Evolutionary conservation across 1,284 basidiomycete genomes (phyloP).

Genomic region (Trametes polyzona): DNA sequence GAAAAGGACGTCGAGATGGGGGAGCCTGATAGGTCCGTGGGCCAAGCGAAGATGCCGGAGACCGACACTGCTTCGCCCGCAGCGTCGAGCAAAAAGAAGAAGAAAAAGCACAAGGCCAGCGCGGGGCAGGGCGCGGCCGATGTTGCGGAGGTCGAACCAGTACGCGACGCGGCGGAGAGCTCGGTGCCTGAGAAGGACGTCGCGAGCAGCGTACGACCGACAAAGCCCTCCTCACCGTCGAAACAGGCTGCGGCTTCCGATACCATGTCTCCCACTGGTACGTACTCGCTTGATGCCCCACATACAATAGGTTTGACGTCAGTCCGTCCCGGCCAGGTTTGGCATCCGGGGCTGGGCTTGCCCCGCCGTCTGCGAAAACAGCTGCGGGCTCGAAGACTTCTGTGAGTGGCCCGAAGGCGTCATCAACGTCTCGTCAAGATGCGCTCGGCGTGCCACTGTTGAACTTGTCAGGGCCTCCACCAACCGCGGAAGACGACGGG

Average conservation of each 20-base stretch:
- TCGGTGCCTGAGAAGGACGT: background rate
- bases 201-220: background rate
- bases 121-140: background rate
- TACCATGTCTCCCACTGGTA: background rate
- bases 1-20: background rate
- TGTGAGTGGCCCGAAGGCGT: background rate
- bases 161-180: background rate
- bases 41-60: background rate
- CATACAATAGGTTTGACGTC: background rate
- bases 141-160: too few relatives aligned
- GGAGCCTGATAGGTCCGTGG: background rate
- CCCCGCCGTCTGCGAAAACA: background rate
- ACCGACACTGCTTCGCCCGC: background rate
- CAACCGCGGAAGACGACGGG: conserved; percentile 38
- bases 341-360: background rate
- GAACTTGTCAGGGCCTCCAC: conserved; percentile 58
- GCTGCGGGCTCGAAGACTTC: background rate
- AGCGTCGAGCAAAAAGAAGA: conserved; percentile 30
- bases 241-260: background rate
- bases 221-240: background rate
- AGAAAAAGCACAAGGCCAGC: conserved; percentile 22
- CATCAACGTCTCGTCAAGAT: conserved; percentile 3
- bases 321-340: background rate
- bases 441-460: conserved; percentile 44
- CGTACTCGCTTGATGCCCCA: background rate